These are phyloP conservation scores for Pisolithus albus DNA, from an alignment of 768 basidiomycete genomes.

Conservation along the genomic window DNA sequence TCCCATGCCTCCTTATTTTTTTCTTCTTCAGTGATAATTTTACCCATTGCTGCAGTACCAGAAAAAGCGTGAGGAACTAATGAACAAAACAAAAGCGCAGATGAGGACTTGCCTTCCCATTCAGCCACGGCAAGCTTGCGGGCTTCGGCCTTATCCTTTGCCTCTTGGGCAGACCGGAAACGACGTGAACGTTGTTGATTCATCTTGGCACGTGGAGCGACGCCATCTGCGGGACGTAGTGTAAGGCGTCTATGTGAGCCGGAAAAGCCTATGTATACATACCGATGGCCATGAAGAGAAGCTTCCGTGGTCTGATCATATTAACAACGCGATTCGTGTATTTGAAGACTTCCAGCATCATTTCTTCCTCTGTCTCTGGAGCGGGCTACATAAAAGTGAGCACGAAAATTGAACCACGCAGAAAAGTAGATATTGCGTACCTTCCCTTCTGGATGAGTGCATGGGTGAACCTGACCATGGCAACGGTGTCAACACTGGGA, in stretches of 20 bases:
- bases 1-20: slow-evolving; percentile 89
- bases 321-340: slow-evolving; percentile 97
- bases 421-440: slow-evolving; percentile 30
- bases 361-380: slow-evolving; percentile 96
- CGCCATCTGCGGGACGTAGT: slow-evolving; percentile 61
- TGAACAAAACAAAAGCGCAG: background rate
- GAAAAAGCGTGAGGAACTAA: background rate
- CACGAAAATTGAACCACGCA: background rate
- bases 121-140: slow-evolving; percentile 72
- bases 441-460: slow-evolving; percentile 98
- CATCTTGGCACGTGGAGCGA: slow-evolving; percentile 98
- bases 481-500: background rate
- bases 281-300: slow-evolving; percentile 99
- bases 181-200: slow-evolving; percentile 98
- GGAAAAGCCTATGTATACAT: slow-evolving; percentile 18
- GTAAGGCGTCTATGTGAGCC: slow-evolving; percentile 1
- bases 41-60: slow-evolving; percentile 74
- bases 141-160: slow-evolving; percentile 88
- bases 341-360: slow-evolving; percentile 97
- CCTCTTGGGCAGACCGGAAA: slow-evolving; percentile 92
- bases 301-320: slow-evolving; percentile 91
- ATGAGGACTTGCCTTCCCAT: slow-evolving; percentile 64
- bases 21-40: slow-evolving; percentile 72
- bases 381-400: slow-evolving; percentile 53
- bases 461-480: slow-evolving; percentile 77